Evolutionary conservation across 495 filamentous ascomycete species (phyloP), one percentile per base, ranked within the genome.

Genomic region (Neurospora sp.): DNA sequence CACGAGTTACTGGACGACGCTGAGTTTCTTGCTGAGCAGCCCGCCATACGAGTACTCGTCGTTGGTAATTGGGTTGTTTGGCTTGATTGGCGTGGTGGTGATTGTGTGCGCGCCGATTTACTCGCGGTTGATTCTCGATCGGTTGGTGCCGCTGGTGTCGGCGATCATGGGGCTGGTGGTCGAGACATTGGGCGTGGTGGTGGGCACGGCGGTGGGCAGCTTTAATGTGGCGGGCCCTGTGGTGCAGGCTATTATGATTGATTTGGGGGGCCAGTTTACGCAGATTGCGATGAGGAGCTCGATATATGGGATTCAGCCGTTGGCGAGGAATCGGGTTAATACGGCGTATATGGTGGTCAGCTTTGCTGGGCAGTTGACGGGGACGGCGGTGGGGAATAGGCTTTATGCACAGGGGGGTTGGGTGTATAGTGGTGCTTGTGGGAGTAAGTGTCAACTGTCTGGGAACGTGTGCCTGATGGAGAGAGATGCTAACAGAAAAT

Each of bases 261-360:
- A 97, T 74, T 84, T 93, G 38, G 93, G 92, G 0, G 81, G 90
- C 36, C 92, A 94, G 80, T 91, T 90, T 19, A 84, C 89, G 5
- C 91, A 94, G 80, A 91, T 94, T 39, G 92, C 90, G 5, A 94
- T 94, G 75, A 84, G 93, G 0, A 86, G 85, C 1, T 86, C 89
- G 4, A 91, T 97, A 24, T 96, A 93, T 74, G 83, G 81, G 4
- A 88, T 96, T 19, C 89, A 90, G 72, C 90, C 92, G 2, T 89
- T 90, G 74, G 90, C 89, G 3, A 81, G 91, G 31, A 96, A 94
- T 79, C 79, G 93, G 1, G 85, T 94, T 31, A 97, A 97, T 77
- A 96, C 93, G 3, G 90, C 89, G 4, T 97, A 92, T 77, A 95
- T 95, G 93, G 85, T 94, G 4, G 84, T 85, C 13, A 86, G 86